Base-by-base conservation (phyloP, 2,329 filamentous ascomycete genomes). In the Chaetomium strumarium region DNA sequence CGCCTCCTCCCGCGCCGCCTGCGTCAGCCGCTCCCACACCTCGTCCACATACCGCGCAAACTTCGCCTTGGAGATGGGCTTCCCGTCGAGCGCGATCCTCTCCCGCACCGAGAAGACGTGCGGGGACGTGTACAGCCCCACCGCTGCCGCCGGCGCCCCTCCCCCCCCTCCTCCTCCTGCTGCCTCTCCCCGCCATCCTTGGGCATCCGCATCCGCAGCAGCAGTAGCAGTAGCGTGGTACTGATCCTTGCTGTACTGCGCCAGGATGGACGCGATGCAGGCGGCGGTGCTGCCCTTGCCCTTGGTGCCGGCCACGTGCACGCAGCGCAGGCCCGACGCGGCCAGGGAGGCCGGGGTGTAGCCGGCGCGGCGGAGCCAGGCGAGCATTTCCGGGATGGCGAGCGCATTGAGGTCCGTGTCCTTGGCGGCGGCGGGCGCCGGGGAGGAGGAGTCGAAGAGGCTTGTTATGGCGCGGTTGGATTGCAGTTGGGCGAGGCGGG, bases 231-330 rank as follows among this genome's bases (percentile, higher is more conserved):
- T 5, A 37, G 34, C 36, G 7, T 3, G 12, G 36, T 9, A 9
- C 16, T 9, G 3, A 46, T 66, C 34, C 49, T 61, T 46, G 5
- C 9, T 50, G 41, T 72, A 68, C 53, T 63, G 73, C 3, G 76
- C 72, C n/a, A 96, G 75, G 57, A 95, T 88, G 2, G 84, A 84
- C 13, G 90, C 89, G 17, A 90, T 80, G 67, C 91, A 92, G 10
- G 91, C 86, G 59, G 87, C 89, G 0, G 90, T 90, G 2, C 88
- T 93, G 38, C 91, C 91, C 68, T 96, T 97, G 55, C 92, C 92
- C 68, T 96, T 97, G 5, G 91, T 96, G 12, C 92, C 92, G 1
- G 92, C 88, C 42, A 97, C 83, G 66, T 97, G 92, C 55, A 97
- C 82, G 59, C 76, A 77, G 14, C 69, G 70, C 47, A 79, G 68